phyloP scores from a whole-genome alignment of 306 rosid genomes.

The Arachis stenosperma region DNA sequence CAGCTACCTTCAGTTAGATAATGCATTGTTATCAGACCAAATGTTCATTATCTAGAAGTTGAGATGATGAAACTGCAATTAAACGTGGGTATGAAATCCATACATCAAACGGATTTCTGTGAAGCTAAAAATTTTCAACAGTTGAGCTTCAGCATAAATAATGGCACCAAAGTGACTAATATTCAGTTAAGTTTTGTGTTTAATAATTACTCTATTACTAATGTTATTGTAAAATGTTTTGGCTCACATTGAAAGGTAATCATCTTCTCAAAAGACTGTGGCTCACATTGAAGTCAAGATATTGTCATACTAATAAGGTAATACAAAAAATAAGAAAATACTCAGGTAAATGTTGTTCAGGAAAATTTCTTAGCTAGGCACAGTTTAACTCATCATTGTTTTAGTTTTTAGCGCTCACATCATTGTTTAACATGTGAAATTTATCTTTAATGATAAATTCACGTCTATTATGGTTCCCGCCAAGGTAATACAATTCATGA shows the following conservation, averaged over 20 bases:
- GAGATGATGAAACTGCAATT: constrained; percentile 8
- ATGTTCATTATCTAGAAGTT: constrained; percentile 24
- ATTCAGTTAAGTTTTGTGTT: background rate
- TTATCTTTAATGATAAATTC: too few relatives aligned
- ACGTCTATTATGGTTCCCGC: too few relatives aligned
- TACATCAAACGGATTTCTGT: background rate
- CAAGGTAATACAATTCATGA: too few relatives aligned
- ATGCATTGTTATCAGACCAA: constrained; percentile 5
- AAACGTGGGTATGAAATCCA: constrained; percentile 1
- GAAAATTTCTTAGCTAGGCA: too few relatives aligned
- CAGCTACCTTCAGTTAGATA: constrained; percentile 40
- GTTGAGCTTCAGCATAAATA: background rate
- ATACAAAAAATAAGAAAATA: constrained; percentile 6
- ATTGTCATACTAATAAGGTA: background rate
- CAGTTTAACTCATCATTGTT: too few relatives aligned
- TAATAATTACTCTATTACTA: background rate
- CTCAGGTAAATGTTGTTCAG: background rate
- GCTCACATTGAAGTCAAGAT: constrained; percentile 12
- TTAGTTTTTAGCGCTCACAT: too few relatives aligned
- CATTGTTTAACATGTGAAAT: too few relatives aligned
- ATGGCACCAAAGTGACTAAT: constrained; percentile 17
- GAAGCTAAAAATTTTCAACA: background rate
- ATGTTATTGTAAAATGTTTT: background rate
- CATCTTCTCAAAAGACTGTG: background rate
- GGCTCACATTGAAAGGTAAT: background rate